phyloP scores from a whole-genome alignment of 441 rosid species.

The Euphorbia schlechtendalii region DNA sequence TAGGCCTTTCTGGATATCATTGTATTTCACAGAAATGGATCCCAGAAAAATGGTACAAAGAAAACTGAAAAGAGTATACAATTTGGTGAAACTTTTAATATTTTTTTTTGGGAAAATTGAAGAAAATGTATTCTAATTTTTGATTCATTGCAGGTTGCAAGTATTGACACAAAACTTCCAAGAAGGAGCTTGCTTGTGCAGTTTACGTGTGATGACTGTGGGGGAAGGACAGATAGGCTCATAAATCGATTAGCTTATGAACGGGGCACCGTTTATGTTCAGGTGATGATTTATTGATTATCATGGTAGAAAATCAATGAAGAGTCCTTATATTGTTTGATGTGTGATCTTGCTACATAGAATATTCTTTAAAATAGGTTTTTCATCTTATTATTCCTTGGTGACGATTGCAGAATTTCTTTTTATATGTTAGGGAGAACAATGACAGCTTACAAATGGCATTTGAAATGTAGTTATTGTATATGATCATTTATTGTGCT shows the following conservation, averaged over 20 bases:
- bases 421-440: not conserved
- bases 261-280: slow-evolving; percentile 71
- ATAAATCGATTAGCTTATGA: slow-evolving; percentile 77
- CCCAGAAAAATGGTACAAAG: not conserved
- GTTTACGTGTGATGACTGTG: slow-evolving; percentile 71
- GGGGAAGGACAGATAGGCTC: slow-evolving; percentile 74
- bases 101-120: too few relatives aligned
- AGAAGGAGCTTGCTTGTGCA: slow-evolving; percentile 75
- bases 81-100: not conserved
- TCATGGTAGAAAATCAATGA: not conserved
- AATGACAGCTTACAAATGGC: slow-evolving; percentile 1
- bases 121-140: too few relatives aligned
- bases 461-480: not conserved
- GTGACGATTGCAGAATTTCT: not conserved
- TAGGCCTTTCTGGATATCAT: not conserved
- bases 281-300: slow-evolving; percentile 35
- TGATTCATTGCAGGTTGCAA: slow-evolving; percentile 32
- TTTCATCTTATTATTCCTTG: slow-evolving; percentile 1
- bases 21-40: not conserved
- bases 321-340: not conserved
- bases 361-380: too few relatives aligned
- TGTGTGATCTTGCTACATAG: not conserved
- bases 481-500: not conserved
- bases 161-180: slow-evolving; percentile 57
- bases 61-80: not conserved